Percentiles rank a stretch among this genome's conserved stretches.
These are phyloP conservation scores for Macrophomina phaseolina DNA, from an alignment of 2,329 filamentous ascomycete species.

Conservation along the genomic window DNA sequence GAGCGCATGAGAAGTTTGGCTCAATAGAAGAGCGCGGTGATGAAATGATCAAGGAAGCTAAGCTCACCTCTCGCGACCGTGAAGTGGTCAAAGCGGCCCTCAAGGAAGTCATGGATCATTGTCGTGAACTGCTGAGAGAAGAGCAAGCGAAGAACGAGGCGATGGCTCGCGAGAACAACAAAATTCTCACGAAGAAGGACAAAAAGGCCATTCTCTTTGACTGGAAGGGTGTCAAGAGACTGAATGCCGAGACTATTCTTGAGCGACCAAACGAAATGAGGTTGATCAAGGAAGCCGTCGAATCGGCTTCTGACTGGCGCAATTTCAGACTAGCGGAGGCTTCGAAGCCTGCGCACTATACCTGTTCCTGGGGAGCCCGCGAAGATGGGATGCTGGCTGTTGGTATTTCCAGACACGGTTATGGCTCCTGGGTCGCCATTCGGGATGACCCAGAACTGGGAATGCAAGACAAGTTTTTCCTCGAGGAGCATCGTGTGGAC, in stretches of 20 bases:
- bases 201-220: constrained; percentile 97
- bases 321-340: constrained; percentile 89
- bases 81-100: constrained; percentile 80
- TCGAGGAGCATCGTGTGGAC: constrained; percentile 97
- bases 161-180: constrained; percentile 73
- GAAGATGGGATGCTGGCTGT: constrained; percentile 98
- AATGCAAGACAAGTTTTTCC: constrained; percentile 88
- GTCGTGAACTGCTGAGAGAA: constrained; percentile 73
- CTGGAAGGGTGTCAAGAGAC: constrained; percentile 88
- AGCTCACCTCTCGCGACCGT: constrained; percentile 79
- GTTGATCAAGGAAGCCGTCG: constrained; percentile 77
- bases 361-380: constrained; percentile 86
- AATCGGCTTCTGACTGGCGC: constrained; percentile 68
- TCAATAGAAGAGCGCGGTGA: constrained; percentile 86
- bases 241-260: constrained; percentile 94
- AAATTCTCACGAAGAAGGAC: constrained; percentile 91
- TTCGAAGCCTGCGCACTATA: constrained; percentile 89
- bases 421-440: constrained; percentile 94
- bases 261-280: constrained; percentile 90
- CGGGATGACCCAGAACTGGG: constrained; percentile 88
- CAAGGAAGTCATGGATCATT: constrained; percentile 76
- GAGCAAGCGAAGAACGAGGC: constrained; percentile 68
- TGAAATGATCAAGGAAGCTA: constrained; percentile 86
- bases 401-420: constrained; percentile 90
- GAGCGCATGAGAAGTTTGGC: constrained; percentile 88